A percentile compares a stretch with the other conserved stretches of the same genome.
Evolutionary conservation across 164 flowering plant genomes (phyloP).

Genomic region (Vitis vinifera): DNA sequence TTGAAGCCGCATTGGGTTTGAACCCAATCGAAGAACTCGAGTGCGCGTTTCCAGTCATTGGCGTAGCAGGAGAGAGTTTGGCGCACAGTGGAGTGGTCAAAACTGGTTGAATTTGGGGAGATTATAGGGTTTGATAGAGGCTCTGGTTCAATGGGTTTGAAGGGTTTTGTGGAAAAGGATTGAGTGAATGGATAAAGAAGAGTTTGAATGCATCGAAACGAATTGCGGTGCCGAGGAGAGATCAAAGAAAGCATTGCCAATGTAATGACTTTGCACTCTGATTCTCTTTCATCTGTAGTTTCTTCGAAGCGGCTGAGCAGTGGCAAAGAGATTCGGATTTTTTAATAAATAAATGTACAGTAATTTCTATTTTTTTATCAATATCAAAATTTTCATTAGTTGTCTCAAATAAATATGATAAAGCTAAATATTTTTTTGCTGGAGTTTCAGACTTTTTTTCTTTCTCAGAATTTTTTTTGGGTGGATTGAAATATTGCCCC

Average conservation of each 20-base stretch:
- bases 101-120: slow-evolving; percentile 4
- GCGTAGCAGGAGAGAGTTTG: slow-evolving; percentile 60
- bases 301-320: too few relatives aligned
- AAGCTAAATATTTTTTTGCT: too few relatives aligned
- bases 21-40: slow-evolving; percentile 89
- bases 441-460: too few relatives aligned
- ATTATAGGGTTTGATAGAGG: not conserved
- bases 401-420: too few relatives aligned
- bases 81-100: slow-evolving; percentile 36
- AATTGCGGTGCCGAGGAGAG: slow-evolving; percentile 2
- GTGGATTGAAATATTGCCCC: too few relatives aligned
- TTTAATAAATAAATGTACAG: too few relatives aligned
- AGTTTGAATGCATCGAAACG: slow-evolving; percentile 3
- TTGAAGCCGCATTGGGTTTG: slow-evolving; percentile 36
- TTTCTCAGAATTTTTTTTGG: too few relatives aligned
- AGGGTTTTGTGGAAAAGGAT: slow-evolving; percentile 11
- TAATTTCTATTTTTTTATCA: too few relatives aligned
- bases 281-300: too few relatives aligned
- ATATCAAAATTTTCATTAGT: too few relatives aligned
- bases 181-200: not conserved
- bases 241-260: slow-evolving; percentile 22
- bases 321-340: too few relatives aligned
- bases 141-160: slow-evolving; percentile 2
- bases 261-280: too few relatives aligned
- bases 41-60: slow-evolving; percentile 74